A percentile compares a stretch with the other conserved stretches of the same genome.
Conservation (phyloP, 73 alveolate species). For the Blepharisma japonicum region DNA sequence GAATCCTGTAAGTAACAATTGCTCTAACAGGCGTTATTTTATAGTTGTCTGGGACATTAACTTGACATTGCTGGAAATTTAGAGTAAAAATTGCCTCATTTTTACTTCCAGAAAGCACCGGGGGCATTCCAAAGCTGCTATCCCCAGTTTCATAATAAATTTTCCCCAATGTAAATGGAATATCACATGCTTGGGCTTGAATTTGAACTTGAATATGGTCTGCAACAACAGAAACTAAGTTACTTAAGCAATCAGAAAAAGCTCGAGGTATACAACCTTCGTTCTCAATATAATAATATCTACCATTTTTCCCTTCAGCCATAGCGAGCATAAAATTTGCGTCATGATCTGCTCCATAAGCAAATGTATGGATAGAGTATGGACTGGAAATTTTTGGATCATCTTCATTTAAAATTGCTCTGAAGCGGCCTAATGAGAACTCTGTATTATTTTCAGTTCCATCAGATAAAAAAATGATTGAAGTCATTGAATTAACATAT, state of each 20-base stretch:
- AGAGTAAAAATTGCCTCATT: slow-evolving; percentile 4
- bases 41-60: neutral
- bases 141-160: neutral
- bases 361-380: slow-evolving; percentile 66
- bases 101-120: neutral
- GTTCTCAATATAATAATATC: slow-evolving; percentile 49
- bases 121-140: neutral
- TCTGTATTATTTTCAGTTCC: slow-evolving; percentile 65
- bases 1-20: neutral
- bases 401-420: slow-evolving; percentile 41
- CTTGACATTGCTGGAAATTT: neutral
- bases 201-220: neutral
- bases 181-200: neutral
- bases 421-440: slow-evolving; percentile 28
- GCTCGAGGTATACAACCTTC: neutral
- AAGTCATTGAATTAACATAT: slow-evolving; percentile 53
- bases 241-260: neutral
- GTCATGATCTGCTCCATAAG: slow-evolving; percentile 78
- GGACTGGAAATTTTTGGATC: slow-evolving; percentile 34
- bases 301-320: slow-evolving; percentile 65
- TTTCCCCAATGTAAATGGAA: neutral
- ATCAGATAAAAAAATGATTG: slow-evolving; percentile 69
- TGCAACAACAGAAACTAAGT: neutral
- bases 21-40: neutral
- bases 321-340: slow-evolving; percentile 68